Evolutionary conservation across 305 asterid species (phyloP), one percentile per base, ranked within the genome.

Genomic region (Fraxinus latifolia): DNA sequence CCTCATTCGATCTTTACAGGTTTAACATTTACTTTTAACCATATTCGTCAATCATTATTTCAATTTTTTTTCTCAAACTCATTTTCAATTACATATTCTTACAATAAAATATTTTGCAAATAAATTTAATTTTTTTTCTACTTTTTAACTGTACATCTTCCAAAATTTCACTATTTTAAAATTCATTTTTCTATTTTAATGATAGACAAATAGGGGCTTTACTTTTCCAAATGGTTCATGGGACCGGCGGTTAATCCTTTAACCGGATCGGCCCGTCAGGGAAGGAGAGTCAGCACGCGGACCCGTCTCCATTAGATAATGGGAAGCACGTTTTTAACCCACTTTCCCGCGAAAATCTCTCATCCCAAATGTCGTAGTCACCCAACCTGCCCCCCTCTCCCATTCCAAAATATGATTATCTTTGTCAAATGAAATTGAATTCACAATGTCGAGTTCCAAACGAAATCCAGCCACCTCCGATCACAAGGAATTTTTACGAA

Each of bases 261-360:
- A 53, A 53, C 65, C 23, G 67, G 27, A 19, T 19, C 67, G 55
- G 62, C 21, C 7, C 62, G 62, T 0, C 62, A n/a, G 8, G 8
- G 23, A 50, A 15, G 23, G 62, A 50, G 62, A 50, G 62, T 53
- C 62, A 5, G 8, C 31, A 5, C 15, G 70, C 70, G 14, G 68
- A 19, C 15, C 14, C 14, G 70, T 27, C 17, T 67, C 17, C 73
- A 17, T 58, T 65, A 36, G 2, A 8, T 15, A 83, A 81, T 80
- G 87, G 89, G 74, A 81, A 80, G 88, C 92, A 91, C 92, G 91
- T 90, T 77, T 86, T 72, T 6, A 76, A 34, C 86, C 84, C 85
- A 77, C 75, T 77, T 90, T 93, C 97, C 97, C 99, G 95, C 95
- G 93, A 93, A 92, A 90, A 90, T 85, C 92, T 89, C 92, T 82